Percentiles rank a stretch among this genome's conserved stretches.
Conservation (phyloP, 371 early-diverging fungal genomes). For the Apophysomyces ossiformis region DNA sequence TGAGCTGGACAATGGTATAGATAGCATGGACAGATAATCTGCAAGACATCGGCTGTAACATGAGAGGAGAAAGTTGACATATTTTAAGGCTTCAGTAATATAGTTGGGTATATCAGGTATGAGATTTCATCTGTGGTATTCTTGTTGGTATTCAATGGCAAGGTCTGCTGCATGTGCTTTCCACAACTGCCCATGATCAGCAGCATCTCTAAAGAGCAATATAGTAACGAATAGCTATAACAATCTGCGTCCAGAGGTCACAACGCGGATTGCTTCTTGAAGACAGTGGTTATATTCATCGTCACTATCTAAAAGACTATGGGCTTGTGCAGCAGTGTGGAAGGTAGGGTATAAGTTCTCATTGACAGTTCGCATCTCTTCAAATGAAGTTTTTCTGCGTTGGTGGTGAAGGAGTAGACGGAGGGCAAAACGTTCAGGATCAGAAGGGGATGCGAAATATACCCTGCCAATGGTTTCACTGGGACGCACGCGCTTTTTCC, state of each 20-base stretch:
- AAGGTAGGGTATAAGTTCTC: constrained; percentile 7
- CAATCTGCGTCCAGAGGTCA: constrained; percentile 6
- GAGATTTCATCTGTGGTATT: background rate
- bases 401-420: constrained; percentile 14
- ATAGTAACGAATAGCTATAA: constrained; percentile 9
- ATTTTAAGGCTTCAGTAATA: background rate
- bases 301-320: constrained; percentile 1
- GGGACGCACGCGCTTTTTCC: too few species aligned
- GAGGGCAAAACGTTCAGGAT: background rate
- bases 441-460: background rate
- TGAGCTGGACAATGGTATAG: background rate
- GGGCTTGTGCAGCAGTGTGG: constrained; percentile 7
- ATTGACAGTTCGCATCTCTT: constrained; percentile 10
- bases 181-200: constrained; percentile 15
- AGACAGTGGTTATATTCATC: constrained; percentile 14
- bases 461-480: constrained; percentile 1
- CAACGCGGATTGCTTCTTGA: constrained; percentile 3
- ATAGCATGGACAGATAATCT: background rate
- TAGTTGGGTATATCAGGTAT: constrained; percentile 6
- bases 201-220: constrained; percentile 4
- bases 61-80: constrained; percentile 6
- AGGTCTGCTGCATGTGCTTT: background rate
- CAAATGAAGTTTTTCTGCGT: constrained; percentile 11
- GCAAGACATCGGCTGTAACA: background rate
- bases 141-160: constrained; percentile 9